Conservation (phyloP, 2,329 filamentous ascomycete genomes). For the Sporothrix schenckii region DNA sequence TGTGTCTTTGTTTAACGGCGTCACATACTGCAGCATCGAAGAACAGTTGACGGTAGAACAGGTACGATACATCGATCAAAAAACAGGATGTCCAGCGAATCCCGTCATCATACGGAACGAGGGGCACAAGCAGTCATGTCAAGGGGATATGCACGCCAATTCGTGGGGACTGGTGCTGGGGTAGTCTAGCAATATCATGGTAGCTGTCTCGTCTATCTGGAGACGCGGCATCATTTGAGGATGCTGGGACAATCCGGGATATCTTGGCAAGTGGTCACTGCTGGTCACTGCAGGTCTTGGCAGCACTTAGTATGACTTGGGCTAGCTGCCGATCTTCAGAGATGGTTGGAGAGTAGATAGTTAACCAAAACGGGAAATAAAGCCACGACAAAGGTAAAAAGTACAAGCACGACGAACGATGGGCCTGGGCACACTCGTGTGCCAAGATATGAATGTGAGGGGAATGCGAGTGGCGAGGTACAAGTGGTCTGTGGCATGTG, state of each 20-base stretch:
- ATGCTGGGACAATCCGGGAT: not conserved
- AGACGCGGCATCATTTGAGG: not conserved
- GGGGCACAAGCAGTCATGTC: not conserved
- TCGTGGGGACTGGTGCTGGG: not conserved
- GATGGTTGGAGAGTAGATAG: not conserved
- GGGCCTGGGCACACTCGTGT: not conserved
- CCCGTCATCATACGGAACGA: too few relatives aligned
- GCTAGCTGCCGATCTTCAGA: not conserved
- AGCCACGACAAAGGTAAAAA: not conserved
- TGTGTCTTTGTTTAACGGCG: too few relatives aligned
- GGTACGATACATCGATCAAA: not conserved
- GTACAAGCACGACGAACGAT: not conserved
- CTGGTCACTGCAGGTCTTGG: too few relatives aligned
- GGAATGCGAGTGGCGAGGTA: conserved; percentile 3
- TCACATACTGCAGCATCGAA: not conserved
- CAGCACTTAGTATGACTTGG: not conserved
- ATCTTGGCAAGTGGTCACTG: not conserved
- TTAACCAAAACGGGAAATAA: not conserved
- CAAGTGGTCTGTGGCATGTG: not conserved
- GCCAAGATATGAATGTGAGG: conserved; percentile 19
- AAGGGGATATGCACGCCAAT: not conserved
- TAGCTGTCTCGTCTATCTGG: not conserved
- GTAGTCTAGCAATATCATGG: not conserved
- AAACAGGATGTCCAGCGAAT: not conserved
- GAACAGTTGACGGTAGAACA: not conserved